phyloP scores from a whole-genome alignment of 1,284 basidiomycete genomes.

The Erythrobasidium hasegawianum region DNA sequence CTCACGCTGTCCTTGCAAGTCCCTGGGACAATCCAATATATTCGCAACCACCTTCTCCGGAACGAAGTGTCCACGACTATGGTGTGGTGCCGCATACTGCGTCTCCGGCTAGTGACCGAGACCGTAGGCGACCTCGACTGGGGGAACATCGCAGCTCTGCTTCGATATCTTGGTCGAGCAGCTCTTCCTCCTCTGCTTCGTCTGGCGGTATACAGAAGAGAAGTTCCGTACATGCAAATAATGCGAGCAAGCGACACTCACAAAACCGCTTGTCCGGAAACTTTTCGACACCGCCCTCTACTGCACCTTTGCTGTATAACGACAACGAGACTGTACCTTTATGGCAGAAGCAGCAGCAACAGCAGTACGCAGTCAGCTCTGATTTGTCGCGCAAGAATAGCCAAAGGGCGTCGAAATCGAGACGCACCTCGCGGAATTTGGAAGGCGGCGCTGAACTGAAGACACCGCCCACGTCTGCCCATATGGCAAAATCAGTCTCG shows the following conservation, averaged over 20 bases:
- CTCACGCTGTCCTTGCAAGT: background rate
- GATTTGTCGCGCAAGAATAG: background rate
- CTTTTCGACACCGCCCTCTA: background rate
- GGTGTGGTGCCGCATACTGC: background rate
- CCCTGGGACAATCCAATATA: background rate
- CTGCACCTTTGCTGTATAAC: background rate
- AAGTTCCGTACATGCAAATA: background rate
- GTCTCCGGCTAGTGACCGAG: background rate
- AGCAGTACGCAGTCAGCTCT: constrained; percentile 9
- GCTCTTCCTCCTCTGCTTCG: background rate
- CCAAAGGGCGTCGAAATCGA: background rate
- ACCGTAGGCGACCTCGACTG: background rate
- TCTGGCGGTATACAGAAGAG: background rate
- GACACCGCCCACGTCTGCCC: constrained; percentile 3
- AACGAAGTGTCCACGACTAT: background rate
- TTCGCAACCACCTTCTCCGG: background rate
- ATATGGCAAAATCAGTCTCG: background rate
- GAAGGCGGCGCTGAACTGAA: background rate
- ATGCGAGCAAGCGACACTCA: background rate
- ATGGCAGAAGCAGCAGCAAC: constrained; percentile 6
- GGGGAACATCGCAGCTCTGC: background rate
- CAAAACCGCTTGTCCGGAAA: background rate
- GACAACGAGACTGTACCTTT: background rate
- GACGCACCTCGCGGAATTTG: background rate
- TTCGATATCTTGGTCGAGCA: background rate